Conservation (phyloP, 768 basidiomycete species). For the Krasilnikovozyma curviuscula region DNA sequence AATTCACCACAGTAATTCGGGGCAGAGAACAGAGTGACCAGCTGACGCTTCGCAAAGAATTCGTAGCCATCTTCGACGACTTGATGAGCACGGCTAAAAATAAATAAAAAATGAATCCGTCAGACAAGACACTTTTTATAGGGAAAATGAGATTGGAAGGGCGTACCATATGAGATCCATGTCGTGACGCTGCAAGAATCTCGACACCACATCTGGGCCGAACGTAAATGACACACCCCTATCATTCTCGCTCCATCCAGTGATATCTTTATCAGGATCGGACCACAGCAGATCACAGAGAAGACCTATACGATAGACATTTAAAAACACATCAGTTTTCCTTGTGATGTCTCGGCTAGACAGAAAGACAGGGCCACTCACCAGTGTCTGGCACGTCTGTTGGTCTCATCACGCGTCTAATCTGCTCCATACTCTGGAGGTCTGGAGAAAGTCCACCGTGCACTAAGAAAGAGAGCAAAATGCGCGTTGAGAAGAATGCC, state of each 20-base stretch:
- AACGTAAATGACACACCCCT: constrained; percentile 14
- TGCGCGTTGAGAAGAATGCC: background rate
- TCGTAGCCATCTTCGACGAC: constrained; percentile 16
- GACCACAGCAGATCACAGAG: constrained; percentile 16
- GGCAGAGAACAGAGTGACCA: constrained; percentile 16
- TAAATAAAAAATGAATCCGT: background rate
- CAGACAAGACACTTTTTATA: background rate
- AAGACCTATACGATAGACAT: constrained; percentile 6
- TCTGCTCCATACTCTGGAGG: constrained; percentile 13
- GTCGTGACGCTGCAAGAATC: constrained; percentile 15
- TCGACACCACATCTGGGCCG: constrained; percentile 14
- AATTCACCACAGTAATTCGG: constrained; percentile 14
- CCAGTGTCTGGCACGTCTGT: constrained; percentile 14
- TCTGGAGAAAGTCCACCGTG: constrained; percentile 11
- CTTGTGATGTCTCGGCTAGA: background rate
- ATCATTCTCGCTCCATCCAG: constrained; percentile 13
- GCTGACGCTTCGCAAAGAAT: constrained; percentile 16
- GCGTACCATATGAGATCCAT: constrained; percentile 11
- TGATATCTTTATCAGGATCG: constrained; percentile 14
- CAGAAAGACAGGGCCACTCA: background rate
- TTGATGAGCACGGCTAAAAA: constrained; percentile 9
- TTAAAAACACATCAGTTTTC: background rate
- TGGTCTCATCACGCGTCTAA: constrained; percentile 15
- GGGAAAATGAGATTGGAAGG: background rate
- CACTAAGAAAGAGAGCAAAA: background rate